Evolutionary conservation across 179 eudicot genomes (phyloP), one percentile per base, ranked within the genome.

Genomic region (Amaranthus tricolor): DNA sequence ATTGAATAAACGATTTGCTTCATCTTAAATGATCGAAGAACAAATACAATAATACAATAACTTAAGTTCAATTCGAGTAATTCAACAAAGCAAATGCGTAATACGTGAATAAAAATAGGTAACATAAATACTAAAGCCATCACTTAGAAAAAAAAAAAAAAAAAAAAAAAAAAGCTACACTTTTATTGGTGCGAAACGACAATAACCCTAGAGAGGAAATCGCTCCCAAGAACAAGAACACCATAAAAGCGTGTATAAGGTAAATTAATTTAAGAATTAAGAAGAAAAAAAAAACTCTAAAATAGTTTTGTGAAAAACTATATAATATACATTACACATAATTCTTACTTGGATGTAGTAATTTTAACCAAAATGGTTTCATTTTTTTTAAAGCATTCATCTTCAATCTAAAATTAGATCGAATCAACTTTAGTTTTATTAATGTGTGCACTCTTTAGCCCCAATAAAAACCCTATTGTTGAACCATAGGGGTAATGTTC

Each of bases 401-500:
- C 54, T 31, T 47, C 54, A 48, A 48, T 31, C 70, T 44, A 66
- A 49, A 48, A 31, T 31, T 31, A 16, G 24, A 66, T 48, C 15
- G 50, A 47, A 66, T 10, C 5, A 0, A 6, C 56, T 56, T 49
- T 44, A 67, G 12, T 50, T 19, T 67, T 20, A 49, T 17, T 19
- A 14, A 6, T 16, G 31, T 58, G 62, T 58, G 6, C 70, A 24
- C 13, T 21, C 14, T 52, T 7, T n/a, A 9, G 50, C 20, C 51
- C 47, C 44, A 21, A 55, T 66, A 49, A 17, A 20, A 9, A 19
- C 11, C 47, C 64, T 63, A 80, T 45, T 73, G 85, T 3, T 74
- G 81, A 9, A 84, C 61, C 51, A 80, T 74, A 0, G 83, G 84
- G 12, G 73, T 73, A 11, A 76, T 14, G 73, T 81, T 84, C 73